These are phyloP conservation scores for Colletotrichum cereale DNA, from an alignment of 2,329 filamentous ascomycete genomes.

Conservation along the genomic window DNA sequence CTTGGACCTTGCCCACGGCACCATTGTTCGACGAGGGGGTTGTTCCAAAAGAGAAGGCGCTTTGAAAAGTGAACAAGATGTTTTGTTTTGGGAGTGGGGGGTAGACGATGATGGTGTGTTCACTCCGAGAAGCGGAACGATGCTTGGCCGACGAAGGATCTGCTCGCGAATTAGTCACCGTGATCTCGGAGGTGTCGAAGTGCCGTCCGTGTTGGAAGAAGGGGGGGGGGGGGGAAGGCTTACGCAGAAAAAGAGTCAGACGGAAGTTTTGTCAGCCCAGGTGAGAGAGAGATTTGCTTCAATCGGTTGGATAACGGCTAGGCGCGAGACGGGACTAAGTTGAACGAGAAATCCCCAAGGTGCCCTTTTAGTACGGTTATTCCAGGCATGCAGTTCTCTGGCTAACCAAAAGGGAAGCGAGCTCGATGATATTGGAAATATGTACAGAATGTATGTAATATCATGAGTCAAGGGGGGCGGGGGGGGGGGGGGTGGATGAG, in stretches of 20 bases:
- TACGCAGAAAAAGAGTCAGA: not conserved
- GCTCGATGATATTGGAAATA: slow-evolving; percentile 7
- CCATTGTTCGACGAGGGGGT: slow-evolving; percentile 19
- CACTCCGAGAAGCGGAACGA: not conserved
- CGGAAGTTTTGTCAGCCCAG: not conserved
- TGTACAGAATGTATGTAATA: not conserved
- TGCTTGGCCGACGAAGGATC: not conserved
- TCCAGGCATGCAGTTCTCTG: not conserved
- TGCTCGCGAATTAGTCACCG: slow-evolving; percentile 12
- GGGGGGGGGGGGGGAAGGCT: not conserved
- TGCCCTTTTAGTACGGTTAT: not conserved
- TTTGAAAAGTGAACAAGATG: no score
- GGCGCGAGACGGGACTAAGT: not conserved
- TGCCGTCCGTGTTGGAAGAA: not conserved
- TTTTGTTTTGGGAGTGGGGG: not conserved
- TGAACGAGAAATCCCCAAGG: not conserved
- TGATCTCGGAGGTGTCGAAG: not conserved
- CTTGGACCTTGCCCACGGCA: not conserved
- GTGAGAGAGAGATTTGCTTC: not conserved
- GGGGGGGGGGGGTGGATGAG: not conserved
- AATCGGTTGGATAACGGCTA: not conserved
- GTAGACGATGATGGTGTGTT: not conserved
- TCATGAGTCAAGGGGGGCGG: slow-evolving; percentile 34
- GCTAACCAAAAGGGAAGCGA: not conserved
- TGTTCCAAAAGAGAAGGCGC: no score